These are phyloP conservation scores for Stellera chamaejasme DNA, from an alignment of 345 rosid genomes.

Conservation along the genomic window DNA sequence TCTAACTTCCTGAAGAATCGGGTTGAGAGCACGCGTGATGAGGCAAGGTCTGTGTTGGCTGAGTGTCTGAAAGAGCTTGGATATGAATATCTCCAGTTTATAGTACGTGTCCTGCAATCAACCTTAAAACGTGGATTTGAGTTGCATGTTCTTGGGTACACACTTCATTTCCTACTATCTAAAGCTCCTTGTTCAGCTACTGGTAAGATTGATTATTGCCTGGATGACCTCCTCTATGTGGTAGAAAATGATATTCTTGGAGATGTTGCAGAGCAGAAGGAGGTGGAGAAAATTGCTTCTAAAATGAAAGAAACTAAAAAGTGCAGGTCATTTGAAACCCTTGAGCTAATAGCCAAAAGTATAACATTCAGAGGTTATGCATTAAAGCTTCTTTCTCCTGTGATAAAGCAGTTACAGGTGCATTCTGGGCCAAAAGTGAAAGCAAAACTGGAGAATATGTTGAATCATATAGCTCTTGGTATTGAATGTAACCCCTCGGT, in stretches of 20 bases:
- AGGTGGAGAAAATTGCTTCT: constrained; percentile 68
- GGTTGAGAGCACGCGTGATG: constrained; percentile 54
- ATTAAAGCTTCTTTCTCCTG: constrained; percentile 57
- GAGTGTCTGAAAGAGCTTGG: constrained; percentile 94
- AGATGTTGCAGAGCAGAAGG: constrained; percentile 88
- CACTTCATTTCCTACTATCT: constrained; percentile 54
- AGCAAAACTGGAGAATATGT: constrained; percentile 62
- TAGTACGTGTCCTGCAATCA: constrained; percentile 50
- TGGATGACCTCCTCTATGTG: constrained; percentile 65
- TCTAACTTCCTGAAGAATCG: constrained; percentile 69
- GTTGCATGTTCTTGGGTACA: constrained; percentile 82
- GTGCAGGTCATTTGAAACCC: constrained; percentile 63
- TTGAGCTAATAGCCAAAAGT: constrained; percentile 61
- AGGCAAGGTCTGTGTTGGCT: constrained; percentile 77
- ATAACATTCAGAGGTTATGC: constrained; percentile 64
- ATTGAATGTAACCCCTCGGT: constrained; percentile 75
- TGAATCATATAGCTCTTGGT: constrained; percentile 66
- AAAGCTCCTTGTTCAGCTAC: constrained; percentile 32
- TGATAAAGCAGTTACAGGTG: constrained; percentile 50
- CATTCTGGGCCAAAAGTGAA: constrained; percentile 70
- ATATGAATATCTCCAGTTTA: constrained; percentile 60
- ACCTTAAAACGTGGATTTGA: constrained; percentile 79
- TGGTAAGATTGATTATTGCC: constrained; percentile 74
- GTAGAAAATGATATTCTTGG: constrained; percentile 80
- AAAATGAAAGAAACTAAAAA: constrained; percentile 89